phyloP scores from a whole-genome alignment of 352 stramenopile genomes.

The Globisporangium alternatum region DNA sequence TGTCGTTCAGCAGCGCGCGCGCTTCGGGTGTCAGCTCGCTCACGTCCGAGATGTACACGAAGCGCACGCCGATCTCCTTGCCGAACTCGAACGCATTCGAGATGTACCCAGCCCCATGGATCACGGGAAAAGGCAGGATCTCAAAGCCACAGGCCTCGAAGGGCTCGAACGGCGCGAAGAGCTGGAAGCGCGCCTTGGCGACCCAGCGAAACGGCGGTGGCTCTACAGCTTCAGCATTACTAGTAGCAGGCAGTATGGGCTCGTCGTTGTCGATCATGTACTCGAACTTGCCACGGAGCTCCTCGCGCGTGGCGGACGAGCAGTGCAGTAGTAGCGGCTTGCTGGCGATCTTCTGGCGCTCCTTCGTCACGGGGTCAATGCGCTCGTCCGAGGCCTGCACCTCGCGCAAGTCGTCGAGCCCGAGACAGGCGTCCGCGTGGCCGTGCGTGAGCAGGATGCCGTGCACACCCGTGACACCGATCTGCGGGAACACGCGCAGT shows the following conservation, averaged over 20 bases:
- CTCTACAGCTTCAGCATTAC: background rate
- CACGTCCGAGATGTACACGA: conserved; percentile 90
- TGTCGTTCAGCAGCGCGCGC: conserved; percentile 52
- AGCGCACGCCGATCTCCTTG: conserved; percentile 49
- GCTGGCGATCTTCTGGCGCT: conserved; percentile 50
- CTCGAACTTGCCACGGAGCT: conserved; percentile 69
- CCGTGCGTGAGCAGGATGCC: conserved; percentile 81
- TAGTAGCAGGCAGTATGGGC: conserved; percentile 1
- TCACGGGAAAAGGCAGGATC: conserved; percentile 73
- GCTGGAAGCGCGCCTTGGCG: conserved; percentile 66
- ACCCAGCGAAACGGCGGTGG: conserved; percentile 67
- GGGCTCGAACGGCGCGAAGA: conserved; percentile 46
- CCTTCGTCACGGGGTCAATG: conserved; percentile 55
- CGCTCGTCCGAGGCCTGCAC: conserved; percentile 59
- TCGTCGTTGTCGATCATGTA: conserved; percentile 66
- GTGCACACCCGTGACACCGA: conserved; percentile 56
- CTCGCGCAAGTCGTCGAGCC: conserved; percentile 83
- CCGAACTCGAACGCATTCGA: conserved; percentile 84
- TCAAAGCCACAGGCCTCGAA: conserved; percentile 49
- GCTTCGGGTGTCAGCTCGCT: conserved; percentile 70
- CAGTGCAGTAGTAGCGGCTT: conserved; percentile 66
- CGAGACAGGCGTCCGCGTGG: conserved; percentile 80
- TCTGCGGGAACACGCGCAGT: conserved; percentile 56
- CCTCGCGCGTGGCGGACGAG: conserved; percentile 44
- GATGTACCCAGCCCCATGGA: conserved; percentile 77